Evolutionary conservation across 2,329 filamentous ascomycete species (phyloP), one percentile per base, ranked within the genome.

Genomic region (Colletotrichum sp.): DNA sequence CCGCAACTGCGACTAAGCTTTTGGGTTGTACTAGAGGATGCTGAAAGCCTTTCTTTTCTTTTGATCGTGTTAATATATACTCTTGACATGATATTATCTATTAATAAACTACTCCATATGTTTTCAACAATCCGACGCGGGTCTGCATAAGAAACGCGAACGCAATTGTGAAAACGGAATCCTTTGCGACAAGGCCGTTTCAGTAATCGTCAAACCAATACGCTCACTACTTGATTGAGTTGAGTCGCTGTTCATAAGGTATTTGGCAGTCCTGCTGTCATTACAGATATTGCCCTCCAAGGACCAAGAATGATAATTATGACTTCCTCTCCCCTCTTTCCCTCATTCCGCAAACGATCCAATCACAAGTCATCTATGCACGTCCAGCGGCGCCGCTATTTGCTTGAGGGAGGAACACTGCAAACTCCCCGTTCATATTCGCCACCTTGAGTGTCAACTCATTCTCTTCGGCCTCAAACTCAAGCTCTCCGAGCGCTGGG

Each of bases 381-480:
- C 59, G 34, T 18, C 66, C 51, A 2, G 68, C 62, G 5, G 38
- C 62, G 15, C 54, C 55, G 9, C 24, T 47, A 6, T 11, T 79
- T 9, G 75, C 75, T 24, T 76, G 62, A 1, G 81, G 82, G 8
- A 83, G 33, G 65, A 84, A 84, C 34, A 84, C 57, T 27, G 70
- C 81, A 72, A 79, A 83, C 72, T 83, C 81, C 33, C 80, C 83
- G 47, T 80, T 79, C 68, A 84, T 76, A 74, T 81, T 78, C 34
- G 68, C 69, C 21, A 83, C 82, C 4, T 74, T 79, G 0, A 81
- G 66, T 1, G 79, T 79, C 4, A 84, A 71, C 77, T 86, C 84
- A 59, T 84, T 84, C 75, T 86, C 84, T 4, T 85, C 84, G 2
- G 69, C 81, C 76, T 86, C 84, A 54, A 85, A 86, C 75, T 85